A percentile compares a stretch with the other conserved stretches of the same genome.
phyloP scores from a whole-genome alignment of 176 grass and related monocot species.

The Coix lacrymajobi region DNA sequence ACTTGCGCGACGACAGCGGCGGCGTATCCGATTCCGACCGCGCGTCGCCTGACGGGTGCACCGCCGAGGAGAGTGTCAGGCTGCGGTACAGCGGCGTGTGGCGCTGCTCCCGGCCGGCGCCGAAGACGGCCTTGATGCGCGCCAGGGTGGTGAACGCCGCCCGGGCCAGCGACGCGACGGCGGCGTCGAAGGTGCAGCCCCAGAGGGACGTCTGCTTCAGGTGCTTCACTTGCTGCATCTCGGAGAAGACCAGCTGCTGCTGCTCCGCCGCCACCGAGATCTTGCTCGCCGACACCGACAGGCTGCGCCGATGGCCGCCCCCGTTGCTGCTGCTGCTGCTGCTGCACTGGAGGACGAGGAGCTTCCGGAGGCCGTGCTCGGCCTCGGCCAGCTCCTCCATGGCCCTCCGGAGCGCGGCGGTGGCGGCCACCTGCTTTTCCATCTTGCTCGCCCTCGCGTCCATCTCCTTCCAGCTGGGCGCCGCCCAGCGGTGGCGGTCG shows the following conservation, averaged over 20 bases:
- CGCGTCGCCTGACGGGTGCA: slow-evolving; percentile 52
- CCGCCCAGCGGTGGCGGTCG: slow-evolving; percentile 59
- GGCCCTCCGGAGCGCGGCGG: slow-evolving; percentile 46
- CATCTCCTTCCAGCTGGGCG: slow-evolving; percentile 68
- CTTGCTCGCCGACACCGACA: slow-evolving; percentile 48
- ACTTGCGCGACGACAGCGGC: slow-evolving; percentile 20
- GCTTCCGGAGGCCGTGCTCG: slow-evolving; percentile 64
- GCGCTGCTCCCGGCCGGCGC: slow-evolving; percentile 19
- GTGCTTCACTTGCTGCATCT: slow-evolving; percentile 83
- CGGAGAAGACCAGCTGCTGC: slow-evolving; percentile 76
- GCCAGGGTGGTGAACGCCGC: slow-evolving; percentile 58
- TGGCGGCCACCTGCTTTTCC: slow-evolving; percentile 46
- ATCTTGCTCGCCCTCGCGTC: slow-evolving; percentile 53
- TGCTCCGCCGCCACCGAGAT: slow-evolving; percentile 55
- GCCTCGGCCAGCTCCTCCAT: slow-evolving; percentile 70
- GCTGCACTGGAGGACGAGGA: slow-evolving; percentile 36
- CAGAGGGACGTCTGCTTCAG: slow-evolving; percentile 72
- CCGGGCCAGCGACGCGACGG: slow-evolving; percentile 45
- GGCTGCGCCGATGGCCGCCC: slow-evolving; percentile 21
- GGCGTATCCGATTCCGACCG: neutral
- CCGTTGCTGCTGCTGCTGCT: neutral
- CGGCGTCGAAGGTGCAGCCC: slow-evolving; percentile 60
- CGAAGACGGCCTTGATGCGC: slow-evolving; percentile 71
- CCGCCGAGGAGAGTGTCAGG: slow-evolving; percentile 48
- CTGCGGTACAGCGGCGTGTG: slow-evolving; percentile 42